Evolutionary conservation across 768 basidiomycete genomes (phyloP), one percentile per base, ranked within the genome.

Genomic region (Punctularia strigosozonata): DNA sequence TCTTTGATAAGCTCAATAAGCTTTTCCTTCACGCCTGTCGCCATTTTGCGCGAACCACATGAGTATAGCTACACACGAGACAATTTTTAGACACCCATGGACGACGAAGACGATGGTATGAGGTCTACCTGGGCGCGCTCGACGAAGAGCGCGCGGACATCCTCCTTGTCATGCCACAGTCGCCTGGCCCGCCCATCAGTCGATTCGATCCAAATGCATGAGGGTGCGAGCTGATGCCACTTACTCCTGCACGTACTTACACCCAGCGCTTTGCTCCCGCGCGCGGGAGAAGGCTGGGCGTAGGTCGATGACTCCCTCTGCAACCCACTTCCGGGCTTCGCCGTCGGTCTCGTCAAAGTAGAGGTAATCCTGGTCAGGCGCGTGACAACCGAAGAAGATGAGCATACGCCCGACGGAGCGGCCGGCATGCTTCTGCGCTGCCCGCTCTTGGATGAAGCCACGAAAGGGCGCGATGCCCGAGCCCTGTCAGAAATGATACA

Each of bases 401-500:
- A 68, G 39, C 35, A 59, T 56, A 41, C 53, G 50, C 4, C 63
- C 65, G 6, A 69, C 63, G 15, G 62, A 54, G 10, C 66, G 49
- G 1, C 68, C 68, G 6, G 63, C 56, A 20, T 53, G 50, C 50
- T 64, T 66, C 49, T 70, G 68, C 37, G 59, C 47, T 15, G 66
- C 64, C 4, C 70, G 61, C 44, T 71, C 70, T 49, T 70, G 69
- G 31, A 72, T 57, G 56, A 72, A 72, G 1, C 64, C 68, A 28
- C 68, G 59, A 61, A 72, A 65, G 1, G 70, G 70, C 4, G 70
- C 63, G 12, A 72, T 44, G 3, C 70, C 70, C 2, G 66, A 60
- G n/a, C n/a, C n/a, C n/a, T n/a, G n/a, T n/a, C n/a, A n/a, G n/a
- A n/a, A n/a, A n/a, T n/a, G n/a, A n/a, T n/a, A n/a, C n/a, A n/a